Evolutionary conservation across 2,329 filamentous ascomycete species (phyloP).

Genomic region (Aaosphaeria pasadenensis): DNA sequence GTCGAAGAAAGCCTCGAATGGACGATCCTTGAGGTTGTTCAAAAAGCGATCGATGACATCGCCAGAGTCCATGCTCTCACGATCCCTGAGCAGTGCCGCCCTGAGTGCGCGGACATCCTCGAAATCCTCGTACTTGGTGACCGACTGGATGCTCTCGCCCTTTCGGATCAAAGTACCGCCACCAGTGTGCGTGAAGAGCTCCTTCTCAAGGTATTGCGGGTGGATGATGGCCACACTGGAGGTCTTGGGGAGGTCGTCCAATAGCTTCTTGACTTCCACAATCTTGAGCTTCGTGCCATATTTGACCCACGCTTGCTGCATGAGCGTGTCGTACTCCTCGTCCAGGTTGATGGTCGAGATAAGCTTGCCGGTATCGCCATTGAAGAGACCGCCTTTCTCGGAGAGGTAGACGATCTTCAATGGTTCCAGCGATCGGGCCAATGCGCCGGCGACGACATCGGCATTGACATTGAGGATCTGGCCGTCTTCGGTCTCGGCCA

Average conservation of each 20-base stretch:
- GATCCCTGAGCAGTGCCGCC: constrained; percentile 76
- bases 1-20: constrained; percentile 93
- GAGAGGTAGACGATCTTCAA: constrained; percentile 98
- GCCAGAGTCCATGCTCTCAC: constrained; percentile 75
- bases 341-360: constrained; percentile 97
- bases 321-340: constrained; percentile 89
- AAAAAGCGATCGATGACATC: constrained; percentile 86
- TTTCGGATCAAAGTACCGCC: constrained; percentile 89
- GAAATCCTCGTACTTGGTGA: constrained; percentile 69
- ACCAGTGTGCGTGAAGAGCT: constrained; percentile 93
- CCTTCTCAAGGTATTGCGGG: constrained; percentile 91
- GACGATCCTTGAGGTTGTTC: constrained; percentile 68
- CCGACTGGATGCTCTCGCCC: constrained; percentile 82
- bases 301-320: constrained; percentile 91
- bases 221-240: constrained; percentile 98
- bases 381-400: constrained; percentile 94
- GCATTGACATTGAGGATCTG: constrained; percentile 97
- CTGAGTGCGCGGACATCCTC: constrained; percentile 74
- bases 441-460: constrained; percentile 90
- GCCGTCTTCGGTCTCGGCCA: constrained; percentile 89
- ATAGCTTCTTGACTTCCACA: constrained; percentile 90
- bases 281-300: constrained; percentile 97
- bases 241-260: constrained; percentile 82
- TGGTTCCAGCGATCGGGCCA: constrained; percentile 84
- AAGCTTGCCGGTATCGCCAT: constrained; percentile 89